These are phyloP conservation scores for Diaporthe caulivora DNA, from an alignment of 2,329 filamentous ascomycete species.

Conservation along the genomic window DNA sequence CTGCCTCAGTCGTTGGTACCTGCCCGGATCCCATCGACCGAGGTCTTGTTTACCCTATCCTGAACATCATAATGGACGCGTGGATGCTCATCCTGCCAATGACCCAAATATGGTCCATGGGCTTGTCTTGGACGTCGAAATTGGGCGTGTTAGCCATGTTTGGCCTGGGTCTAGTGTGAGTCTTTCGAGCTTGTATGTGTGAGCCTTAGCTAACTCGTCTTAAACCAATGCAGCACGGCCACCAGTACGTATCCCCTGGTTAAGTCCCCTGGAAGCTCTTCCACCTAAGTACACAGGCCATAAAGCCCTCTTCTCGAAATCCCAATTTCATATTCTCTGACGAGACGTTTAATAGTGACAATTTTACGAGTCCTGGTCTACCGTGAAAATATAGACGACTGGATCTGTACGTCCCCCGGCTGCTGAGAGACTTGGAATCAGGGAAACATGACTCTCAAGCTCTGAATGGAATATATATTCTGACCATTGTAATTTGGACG, in stretches of 20 bases:
- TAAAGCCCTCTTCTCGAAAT: not conserved
- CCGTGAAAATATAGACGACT: slow-evolving; percentile 8
- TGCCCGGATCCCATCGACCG: slow-evolving; percentile 14
- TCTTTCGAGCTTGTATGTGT: not conserved
- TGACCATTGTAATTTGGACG: not conserved
- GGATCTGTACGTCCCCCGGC: not conserved
- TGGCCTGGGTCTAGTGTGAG: slow-evolving; percentile 12
- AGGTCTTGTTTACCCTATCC: not conserved
- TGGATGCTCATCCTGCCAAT: not conserved
- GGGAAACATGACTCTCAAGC: not conserved
- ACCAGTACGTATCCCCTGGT: not conserved
- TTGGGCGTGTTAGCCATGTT: slow-evolving; percentile 4
- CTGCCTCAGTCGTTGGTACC: not conserved
- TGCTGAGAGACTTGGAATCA: not conserved
- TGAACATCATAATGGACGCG: slow-evolving; percentile 10
- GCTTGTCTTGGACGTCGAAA: slow-evolving; percentile 7
- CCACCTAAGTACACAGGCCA: not conserved
- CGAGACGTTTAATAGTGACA: not conserved
- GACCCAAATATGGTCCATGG: slow-evolving; percentile 10
- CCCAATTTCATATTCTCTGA: not conserved
- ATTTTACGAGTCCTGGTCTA: slow-evolving; percentile 1
- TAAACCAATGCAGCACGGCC: not conserved
- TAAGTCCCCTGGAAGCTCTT: not conserved
- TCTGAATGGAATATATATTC: no score
- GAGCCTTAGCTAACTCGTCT: not conserved